Base-by-base conservation (phyloP, 306 rosid genomes). In the Pterocarpus santalinus region DNA sequence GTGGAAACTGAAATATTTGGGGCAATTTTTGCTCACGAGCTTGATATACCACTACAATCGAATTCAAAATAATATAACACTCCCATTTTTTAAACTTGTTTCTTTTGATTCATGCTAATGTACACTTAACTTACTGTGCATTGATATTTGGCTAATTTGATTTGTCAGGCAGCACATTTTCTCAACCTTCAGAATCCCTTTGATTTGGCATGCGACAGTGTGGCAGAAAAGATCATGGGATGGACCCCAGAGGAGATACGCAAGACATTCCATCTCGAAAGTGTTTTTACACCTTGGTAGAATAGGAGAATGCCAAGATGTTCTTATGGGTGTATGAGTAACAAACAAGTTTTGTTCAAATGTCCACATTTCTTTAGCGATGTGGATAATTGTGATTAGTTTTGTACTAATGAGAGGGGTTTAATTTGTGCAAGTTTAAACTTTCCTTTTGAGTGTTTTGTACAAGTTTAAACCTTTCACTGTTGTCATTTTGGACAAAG, bases 201-300 rank as follows among this genome's bases (percentile, higher is more conserved):
- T 14, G 84, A 83, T 66, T 72, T 83, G 3, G 52, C 77, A 17
- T 83, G 87, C 56, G 56, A 79, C 57, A 39, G 63, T 0, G 76
- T 69, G 10, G 83, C 72, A 8, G 11, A 36, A 1, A 85, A 34
- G 67, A 85, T 81, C 1, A 85, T 60, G 69, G 88, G 81, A 7
- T 79, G 72, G 68, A 62, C 33, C 5, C 69, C 69, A 0, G 85
- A 81, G 11, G 62, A 85, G 14, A 68, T 83, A 17, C 80, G 88
- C 28, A 3, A 41, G 74, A 63, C n/a, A 0, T 78, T 89, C 66
- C 33, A 83, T 69, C 79, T 87, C 61, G 51, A 62, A 75, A 81
- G 73, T 62, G 89, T 79, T 67, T 85, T 68, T 30, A 74, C 85
- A 36, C 74, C 76, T 13, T 74, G 53, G 92, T 81, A 43, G 88